Conservation (phyloP, 2,329 filamentous ascomycete genomes). For the Pestalotiopsis sp. region DNA sequence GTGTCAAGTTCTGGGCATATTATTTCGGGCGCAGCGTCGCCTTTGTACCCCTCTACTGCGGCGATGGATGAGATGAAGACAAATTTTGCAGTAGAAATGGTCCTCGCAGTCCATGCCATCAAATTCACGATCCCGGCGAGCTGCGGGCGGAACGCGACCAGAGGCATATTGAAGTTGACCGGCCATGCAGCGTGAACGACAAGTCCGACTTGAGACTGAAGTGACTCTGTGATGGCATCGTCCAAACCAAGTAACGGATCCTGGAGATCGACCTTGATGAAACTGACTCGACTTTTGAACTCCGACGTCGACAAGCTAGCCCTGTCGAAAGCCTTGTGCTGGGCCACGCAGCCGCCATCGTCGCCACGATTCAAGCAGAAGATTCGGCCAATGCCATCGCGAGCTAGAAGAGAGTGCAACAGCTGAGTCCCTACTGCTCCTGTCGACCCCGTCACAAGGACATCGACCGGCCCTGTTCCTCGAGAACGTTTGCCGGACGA, state of each 20-base stretch:
- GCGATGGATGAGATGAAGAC: background rate
- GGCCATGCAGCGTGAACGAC: constrained; percentile 27
- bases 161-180: constrained; percentile 25
- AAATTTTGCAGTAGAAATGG: background rate
- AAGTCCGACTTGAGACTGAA: constrained; percentile 15
- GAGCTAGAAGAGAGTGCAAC: background rate
- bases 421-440: background rate
- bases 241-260: constrained; percentile 20
- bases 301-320: background rate
- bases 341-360: background rate
- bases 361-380: background rate
- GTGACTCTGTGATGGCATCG: background rate
- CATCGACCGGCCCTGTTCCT: background rate
- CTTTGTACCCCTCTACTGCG: background rate
- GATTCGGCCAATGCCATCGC: background rate
- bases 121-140: constrained; percentile 24
- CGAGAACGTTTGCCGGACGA: background rate
- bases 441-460: background rate
- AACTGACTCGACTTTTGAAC: constrained; percentile 18
- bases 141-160: constrained; percentile 21
- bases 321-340: background rate
- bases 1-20: background rate
- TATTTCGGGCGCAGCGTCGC: background rate
- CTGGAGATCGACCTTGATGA: constrained; percentile 20
- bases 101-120: constrained; percentile 12